Evolutionary conservation across 208 protist species (phyloP), one percentile per base, ranked within the genome.

Genomic region (Trypanosoma melophagium): DNA sequence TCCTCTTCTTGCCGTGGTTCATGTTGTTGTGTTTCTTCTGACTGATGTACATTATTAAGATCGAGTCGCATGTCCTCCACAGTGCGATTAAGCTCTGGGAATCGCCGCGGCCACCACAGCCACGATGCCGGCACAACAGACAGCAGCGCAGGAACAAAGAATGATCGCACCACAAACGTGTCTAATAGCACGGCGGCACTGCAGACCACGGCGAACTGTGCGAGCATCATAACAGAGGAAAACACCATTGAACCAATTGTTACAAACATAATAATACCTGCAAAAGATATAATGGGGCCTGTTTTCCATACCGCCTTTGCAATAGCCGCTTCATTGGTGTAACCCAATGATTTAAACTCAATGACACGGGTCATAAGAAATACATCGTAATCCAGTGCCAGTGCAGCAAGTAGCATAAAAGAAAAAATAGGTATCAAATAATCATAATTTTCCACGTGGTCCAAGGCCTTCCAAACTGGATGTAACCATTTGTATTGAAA

Each of bases 321-420:
- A 31, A 82, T 68, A 21, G 77, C 57, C 0, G 71, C 77, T 31
- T 82, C 74, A 35, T 75, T 55, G 1, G 58, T 64, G 56, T 71
- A 70, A 12, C 77, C 74, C 17, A 47, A 52, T 41, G 51, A 35
- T 25, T 69, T 65, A 56, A 70, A 77, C 54, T 82, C 77, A 42
- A 66, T 25, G 7, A 82, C 66, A 5, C 73, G 60, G 13, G 74
- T 74, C 50, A 71, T 58, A 41, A 82, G 74, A 67, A 82, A 80
- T 12, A 82, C 57, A 52, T 79, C 77, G 51, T 83, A 83, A 60
- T 83, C 77, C 24, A 83, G 35, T 22, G 67, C 38, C 47, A 80
- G 56, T 9, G 69, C 69, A 31, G 52, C 60, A 49, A 72, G 60
- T n/a, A 80, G 25, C n/a, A 68, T 35, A 47, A 80, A 72, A 28